Evolutionary conservation across 2,329 filamentous ascomycete species (phyloP).

Genomic region (Penicillium sp.): DNA sequence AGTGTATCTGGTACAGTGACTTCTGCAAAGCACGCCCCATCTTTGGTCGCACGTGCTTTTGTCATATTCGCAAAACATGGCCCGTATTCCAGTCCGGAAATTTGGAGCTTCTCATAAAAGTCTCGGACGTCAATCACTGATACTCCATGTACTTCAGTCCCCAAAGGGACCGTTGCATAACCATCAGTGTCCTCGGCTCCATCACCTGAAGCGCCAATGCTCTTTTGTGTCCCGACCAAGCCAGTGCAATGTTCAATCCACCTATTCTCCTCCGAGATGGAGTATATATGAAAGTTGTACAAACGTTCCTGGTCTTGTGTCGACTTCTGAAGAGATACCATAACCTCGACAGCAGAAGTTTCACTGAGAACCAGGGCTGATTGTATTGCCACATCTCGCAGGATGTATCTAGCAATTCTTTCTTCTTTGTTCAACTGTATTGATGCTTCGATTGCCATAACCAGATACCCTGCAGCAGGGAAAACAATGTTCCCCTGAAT

Average conservation of each 20-base stretch:
- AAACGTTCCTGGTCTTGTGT: background rate
- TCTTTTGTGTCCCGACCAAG: background rate
- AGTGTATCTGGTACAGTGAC: constrained; percentile 25
- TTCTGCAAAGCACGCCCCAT: constrained; percentile 15
- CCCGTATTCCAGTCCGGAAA: constrained; percentile 28
- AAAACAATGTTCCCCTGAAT: constrained; percentile 22
- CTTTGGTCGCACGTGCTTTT: constrained; percentile 8
- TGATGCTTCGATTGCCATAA: constrained; percentile 29
- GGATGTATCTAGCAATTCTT: constrained; percentile 1
- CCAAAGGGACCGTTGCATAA: background rate
- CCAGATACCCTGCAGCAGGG: constrained; percentile 29
- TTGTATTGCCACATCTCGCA: constrained; percentile 22
- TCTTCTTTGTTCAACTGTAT: constrained; percentile 5
- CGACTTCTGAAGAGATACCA: constrained; percentile 11
- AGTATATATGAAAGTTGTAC: constrained; percentile 22
- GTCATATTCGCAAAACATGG: constrained; percentile 25
- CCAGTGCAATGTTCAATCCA: constrained; percentile 29
- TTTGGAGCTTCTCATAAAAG: constrained; percentile 25
- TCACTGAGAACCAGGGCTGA: constrained; percentile 23
- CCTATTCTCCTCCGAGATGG: constrained; percentile 15
- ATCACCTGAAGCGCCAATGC: background rate
- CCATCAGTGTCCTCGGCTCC: background rate
- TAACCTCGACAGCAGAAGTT: constrained; percentile 12
- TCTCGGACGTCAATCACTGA: constrained; percentile 15
- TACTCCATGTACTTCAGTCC: constrained; percentile 2